phyloP scores from a whole-genome alignment of 441 rosid species.

The Eutrema salsugineum region DNA sequence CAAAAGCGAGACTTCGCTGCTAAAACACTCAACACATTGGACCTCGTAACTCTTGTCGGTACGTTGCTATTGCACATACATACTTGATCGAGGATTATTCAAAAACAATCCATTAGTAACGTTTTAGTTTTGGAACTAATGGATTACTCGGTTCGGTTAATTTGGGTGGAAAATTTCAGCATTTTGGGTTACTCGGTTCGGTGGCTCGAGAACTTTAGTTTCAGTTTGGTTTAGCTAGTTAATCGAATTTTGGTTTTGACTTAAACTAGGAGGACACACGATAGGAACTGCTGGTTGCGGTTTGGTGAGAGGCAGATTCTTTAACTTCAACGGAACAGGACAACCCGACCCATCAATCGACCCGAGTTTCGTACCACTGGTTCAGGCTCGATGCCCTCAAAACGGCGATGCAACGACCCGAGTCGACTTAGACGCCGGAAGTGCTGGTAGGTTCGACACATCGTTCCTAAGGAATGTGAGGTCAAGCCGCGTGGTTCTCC shows the following conservation, averaged over 20 bases:
- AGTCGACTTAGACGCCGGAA: constrained; percentile 54
- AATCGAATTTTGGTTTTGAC: neutral
- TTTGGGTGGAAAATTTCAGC: neutral
- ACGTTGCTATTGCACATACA: neutral
- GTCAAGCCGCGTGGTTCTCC: constrained; percentile 51
- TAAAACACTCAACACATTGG: constrained; percentile 29
- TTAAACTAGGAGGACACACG: constrained; percentile 63
- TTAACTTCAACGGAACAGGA: constrained; percentile 53
- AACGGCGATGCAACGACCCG: constrained; percentile 39
- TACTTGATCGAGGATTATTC: neutral
- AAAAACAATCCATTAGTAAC: neutral
- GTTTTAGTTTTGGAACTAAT: neutral
- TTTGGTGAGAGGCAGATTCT: constrained; percentile 46
- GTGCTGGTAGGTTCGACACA: constrained; percentile 49
- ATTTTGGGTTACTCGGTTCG: neutral
- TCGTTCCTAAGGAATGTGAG: constrained; percentile 60
- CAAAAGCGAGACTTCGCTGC: constrained; percentile 31
- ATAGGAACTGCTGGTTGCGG: constrained; percentile 70
- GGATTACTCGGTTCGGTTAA: too few relatives aligned
- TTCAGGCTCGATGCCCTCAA: constrained; percentile 54
- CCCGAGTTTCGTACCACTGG: constrained; percentile 40
- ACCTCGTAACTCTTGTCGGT: constrained; percentile 38
- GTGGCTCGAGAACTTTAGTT: too few relatives aligned
- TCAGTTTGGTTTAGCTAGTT: neutral
- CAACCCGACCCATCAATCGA: constrained; percentile 61